Percentiles rank a stretch among this genome's conserved stretches.
phyloP scores from a whole-genome alignment of 305 asterid species.

The Solanum hybrid region DNA sequence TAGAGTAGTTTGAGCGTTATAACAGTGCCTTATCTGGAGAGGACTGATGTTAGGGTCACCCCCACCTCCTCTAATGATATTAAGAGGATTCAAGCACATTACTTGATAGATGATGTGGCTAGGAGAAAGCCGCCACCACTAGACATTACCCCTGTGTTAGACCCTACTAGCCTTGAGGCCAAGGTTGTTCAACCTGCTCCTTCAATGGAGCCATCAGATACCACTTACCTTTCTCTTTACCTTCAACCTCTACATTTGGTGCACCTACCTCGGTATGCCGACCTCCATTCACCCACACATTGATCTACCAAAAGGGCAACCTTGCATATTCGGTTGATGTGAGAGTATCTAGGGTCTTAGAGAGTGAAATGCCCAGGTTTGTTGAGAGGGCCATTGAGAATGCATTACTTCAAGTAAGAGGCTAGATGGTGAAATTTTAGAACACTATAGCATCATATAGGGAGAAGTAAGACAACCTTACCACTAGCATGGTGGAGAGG shows the following conservation, averaged over 20 bases:
- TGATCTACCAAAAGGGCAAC: background rate
- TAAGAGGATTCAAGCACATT: background rate
- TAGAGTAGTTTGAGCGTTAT: background rate
- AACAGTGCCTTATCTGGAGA: background rate
- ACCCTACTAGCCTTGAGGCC: background rate
- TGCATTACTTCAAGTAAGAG: background rate
- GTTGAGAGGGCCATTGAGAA: background rate
- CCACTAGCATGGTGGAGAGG: background rate
- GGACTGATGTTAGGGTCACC: background rate
- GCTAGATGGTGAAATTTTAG: accelerated
- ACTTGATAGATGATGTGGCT: background rate
- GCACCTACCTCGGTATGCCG: background rate
- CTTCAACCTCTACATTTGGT: background rate
- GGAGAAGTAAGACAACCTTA: background rate
- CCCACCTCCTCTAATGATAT: background rate
- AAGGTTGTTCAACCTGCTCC: background rate
- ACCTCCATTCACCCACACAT: background rate
- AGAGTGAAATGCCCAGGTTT: background rate
- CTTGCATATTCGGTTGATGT: background rate
- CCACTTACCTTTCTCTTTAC: background rate
- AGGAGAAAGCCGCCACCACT: background rate
- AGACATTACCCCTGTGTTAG: background rate
- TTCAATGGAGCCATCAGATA: background rate
- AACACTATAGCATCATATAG: background rate
- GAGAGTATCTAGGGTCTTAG: background rate